Evolutionary conservation across 2,329 filamentous ascomycete genomes (phyloP).

Genomic region (Moelleriella libera): DNA sequence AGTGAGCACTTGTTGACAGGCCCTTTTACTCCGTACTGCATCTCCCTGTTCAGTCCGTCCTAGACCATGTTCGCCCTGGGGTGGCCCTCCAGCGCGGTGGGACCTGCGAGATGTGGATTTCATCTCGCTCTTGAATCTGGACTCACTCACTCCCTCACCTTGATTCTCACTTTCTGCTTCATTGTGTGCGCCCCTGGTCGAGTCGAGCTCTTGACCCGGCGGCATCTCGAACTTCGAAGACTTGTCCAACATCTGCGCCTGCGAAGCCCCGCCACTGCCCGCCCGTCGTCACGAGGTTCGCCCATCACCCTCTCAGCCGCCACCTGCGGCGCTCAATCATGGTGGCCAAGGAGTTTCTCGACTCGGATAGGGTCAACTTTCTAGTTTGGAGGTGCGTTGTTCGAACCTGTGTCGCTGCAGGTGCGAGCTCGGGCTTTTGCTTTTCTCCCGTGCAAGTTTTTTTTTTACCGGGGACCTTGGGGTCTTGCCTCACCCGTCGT

Average conservation of each 20-base stretch:
- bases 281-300: constrained; percentile 1
- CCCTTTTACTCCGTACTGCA: neutral
- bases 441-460: constrained; percentile 6
- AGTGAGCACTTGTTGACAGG: neutral
- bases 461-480: too few species aligned
- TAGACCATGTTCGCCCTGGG: neutral
- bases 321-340: constrained; percentile 25
- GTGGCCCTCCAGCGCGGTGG: neutral
- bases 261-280: neutral
- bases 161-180: constrained; percentile 5
- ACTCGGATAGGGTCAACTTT: constrained; percentile 56
- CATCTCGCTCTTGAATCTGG: constrained; percentile 13
- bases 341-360: constrained; percentile 44
- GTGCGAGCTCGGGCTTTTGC: too few species aligned
- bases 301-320: constrained; percentile 15
- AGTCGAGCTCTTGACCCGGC: neutral
- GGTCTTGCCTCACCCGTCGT: too few species aligned
- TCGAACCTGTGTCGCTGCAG: too few species aligned
- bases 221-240: constrained; percentile 2
- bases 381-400: constrained; percentile 55
- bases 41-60: too few species aligned
- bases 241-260: neutral
- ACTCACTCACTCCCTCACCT: constrained; percentile 8
- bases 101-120: constrained; percentile 4
- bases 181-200: neutral